Evolutionary conservation across 768 basidiomycete genomes (phyloP), one percentile per base, ranked within the genome.

Genomic region (Leccinum ochraceum): DNA sequence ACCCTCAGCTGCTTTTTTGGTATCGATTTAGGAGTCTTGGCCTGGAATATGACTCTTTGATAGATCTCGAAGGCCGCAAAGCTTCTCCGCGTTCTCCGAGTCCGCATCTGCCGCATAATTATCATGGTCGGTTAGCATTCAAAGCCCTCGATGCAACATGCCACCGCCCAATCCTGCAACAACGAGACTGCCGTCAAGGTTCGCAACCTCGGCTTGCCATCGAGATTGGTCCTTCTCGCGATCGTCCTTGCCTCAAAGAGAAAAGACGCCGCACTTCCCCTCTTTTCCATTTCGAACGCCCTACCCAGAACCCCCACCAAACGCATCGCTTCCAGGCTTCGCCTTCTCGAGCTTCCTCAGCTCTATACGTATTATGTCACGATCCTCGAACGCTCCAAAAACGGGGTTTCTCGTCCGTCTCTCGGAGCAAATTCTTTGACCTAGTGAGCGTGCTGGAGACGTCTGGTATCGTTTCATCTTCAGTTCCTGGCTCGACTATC

Each of bases 381-480:
- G 3, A 75, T 90, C 54, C 81, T 94, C 10, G 77, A 78, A 16
- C 82, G 88, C 36, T 77, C 80, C 13, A 83, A 83, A 22, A 76
- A 75, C 17, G 81, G 80, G 16, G 70, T 84, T 5, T 91, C 62
- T 76, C 81, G 3, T 79, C 88, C 3, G 89, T 88, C 2, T 89
- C 87, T 10, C 80, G 89, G 9, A 89, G 83, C 69, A 92, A 93
- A 66, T 92, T 94, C 63, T 77, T 79, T 0, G 92, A 94, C 64
- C 78, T 94, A 4, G 67, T 89, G 1, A 81, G 83, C 26, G 76
- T 93, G 53, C 75, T 94, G 39, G 92, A 94, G 73, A 89, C 88
- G 4, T 80, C 83, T 7, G 92, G 92, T 3, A 77, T 92, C 7
- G 74, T 89, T 11, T 77, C 79, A 0, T 64, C 65, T 17, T 65